Evolutionary conservation across 2,329 filamentous ascomycete species (phyloP), one percentile per base, ranked within the genome.

Genomic region (Colletotrichum paranaense): DNA sequence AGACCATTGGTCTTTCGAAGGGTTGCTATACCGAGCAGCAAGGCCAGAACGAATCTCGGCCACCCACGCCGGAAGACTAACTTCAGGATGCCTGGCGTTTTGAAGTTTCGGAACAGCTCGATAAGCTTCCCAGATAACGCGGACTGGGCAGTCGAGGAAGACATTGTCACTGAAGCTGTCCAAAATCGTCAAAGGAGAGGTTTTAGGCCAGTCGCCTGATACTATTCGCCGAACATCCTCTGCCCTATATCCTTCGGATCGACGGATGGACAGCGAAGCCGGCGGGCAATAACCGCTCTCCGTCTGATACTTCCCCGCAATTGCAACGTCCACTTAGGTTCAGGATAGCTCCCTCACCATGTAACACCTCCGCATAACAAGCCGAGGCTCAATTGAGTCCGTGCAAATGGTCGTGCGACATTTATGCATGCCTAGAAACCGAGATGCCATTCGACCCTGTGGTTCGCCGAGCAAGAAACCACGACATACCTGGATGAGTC

Each of bases 291-390:
- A 22, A 26, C 32, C 56, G 63, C 19, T 49, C 14, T 32, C 63
- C 68, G 63, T 62, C 42, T 30, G 24, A 22, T 32, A 24, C 64
- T 72, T 52, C 68, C 68, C 68, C 68, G 68, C 68, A 72, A 64
- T 32, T n/a, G n/a, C 26, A 52, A 30, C 19, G 28, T 38, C 28
- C 22, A 32, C 22, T 56, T 62, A 62, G 42, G 64, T 68, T 72
- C n/a, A 42, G 55, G 14, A 49, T n/a, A 38, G 35, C 57, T 57
- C 62, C 68, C 57, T 72, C 64, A 62, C 24, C 38, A 26, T 30
- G 32, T 30, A 16, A 56, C 30, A 68, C 49, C 64, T 70, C 55
- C 55, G 62, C 67, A 65, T 26, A n/a, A 35, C 22, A 26, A 42
- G 58, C 58, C 64, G 58, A 68, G 68, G 68, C 26, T 57, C 28